Evolutionary conservation across 2,329 filamentous ascomycete species (phyloP), one percentile per base, ranked within the genome.

Genomic region (Sclerotinia sclerotiorum): DNA sequence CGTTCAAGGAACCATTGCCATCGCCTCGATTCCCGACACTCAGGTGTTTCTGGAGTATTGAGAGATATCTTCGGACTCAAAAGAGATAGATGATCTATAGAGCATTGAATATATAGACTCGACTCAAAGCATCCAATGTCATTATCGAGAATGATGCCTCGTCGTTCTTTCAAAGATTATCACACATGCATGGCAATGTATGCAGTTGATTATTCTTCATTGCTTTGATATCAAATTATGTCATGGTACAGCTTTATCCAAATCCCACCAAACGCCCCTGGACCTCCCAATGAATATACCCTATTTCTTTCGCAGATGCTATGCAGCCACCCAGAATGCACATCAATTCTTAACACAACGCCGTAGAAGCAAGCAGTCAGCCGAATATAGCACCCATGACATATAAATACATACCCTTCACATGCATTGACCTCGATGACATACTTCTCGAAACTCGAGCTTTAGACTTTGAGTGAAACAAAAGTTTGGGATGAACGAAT

Each of bases 321-420:
- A 71, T 72, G 70, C 70, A 69, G 51, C 65, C 63, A 70, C 39
- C 65, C 70, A 52, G 46, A 29, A 65, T 65, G 66, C 60, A 64
- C 67, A 42, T 29, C n/a, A 29, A 49, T 32, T 68, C 68, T 60
- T 62, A 56, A 73, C 66, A 63, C 69, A 71, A 64, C 65, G 39
- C 58, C 48, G 39, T 63, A 39, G 58, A 51, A 39, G 60, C 60
- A 63, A 70, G 70, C 68, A 72, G 69, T 54, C 67, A 70, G 39
- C 72, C 72, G 69, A 67, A n/a, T 56, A 61, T 64, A 62, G 44
- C 49, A 58, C 24, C 69, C 62, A 70, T 54, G 61, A 60, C 62
- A 69, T 62, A 69, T 57, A 66, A 57, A 69, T 65, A 68, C 65
- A n/a, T n/a, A 35, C 62, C 65, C 52, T 11, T 44, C 68, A 65